Conservation (phyloP, 2,329 filamentous ascomycete species). For the Penicillium hordei region DNA sequence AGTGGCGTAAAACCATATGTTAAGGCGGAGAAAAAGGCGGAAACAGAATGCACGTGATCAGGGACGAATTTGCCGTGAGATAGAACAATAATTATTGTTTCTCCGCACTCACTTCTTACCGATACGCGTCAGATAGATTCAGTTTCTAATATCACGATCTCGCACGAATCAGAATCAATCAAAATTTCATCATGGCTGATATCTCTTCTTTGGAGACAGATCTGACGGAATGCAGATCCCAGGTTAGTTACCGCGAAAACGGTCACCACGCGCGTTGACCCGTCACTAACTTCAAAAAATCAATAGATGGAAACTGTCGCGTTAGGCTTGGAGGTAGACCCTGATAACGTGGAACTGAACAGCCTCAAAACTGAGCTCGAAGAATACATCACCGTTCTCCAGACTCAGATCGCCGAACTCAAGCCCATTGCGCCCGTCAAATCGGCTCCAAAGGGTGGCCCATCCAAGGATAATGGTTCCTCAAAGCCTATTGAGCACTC, state of each 20-base stretch:
- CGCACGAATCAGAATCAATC: neutral
- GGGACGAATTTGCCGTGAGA: neutral
- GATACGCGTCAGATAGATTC: neutral
- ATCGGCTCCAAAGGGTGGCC: constrained; percentile 64
- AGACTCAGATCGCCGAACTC: constrained; percentile 78
- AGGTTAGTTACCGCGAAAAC: constrained; percentile 41
- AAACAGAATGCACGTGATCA: neutral
- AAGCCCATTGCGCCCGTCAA: constrained; percentile 57
- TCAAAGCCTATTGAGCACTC: constrained; percentile 47
- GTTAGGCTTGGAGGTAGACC: constrained; percentile 73
- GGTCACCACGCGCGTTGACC: neutral
- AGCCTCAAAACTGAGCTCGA: constrained; percentile 77
- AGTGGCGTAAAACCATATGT: neutral
- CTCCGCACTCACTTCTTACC: neutral
- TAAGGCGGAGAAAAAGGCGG: constrained; percentile 1
- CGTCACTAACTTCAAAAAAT: constrained; percentile 14
- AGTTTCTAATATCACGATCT: neutral
- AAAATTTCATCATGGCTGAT: constrained; percentile 40
- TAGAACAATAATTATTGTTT: neutral
- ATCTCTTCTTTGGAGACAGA: constrained; percentile 48
- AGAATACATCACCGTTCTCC: constrained; percentile 74
- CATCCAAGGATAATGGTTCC: constrained; percentile 69
- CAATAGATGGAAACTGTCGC: constrained; percentile 75
- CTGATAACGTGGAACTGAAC: constrained; percentile 75
- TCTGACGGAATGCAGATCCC: constrained; percentile 60